phyloP scores from a whole-genome alignment of 768 basidiomycete genomes.

The Clavaria fumosa region DNA sequence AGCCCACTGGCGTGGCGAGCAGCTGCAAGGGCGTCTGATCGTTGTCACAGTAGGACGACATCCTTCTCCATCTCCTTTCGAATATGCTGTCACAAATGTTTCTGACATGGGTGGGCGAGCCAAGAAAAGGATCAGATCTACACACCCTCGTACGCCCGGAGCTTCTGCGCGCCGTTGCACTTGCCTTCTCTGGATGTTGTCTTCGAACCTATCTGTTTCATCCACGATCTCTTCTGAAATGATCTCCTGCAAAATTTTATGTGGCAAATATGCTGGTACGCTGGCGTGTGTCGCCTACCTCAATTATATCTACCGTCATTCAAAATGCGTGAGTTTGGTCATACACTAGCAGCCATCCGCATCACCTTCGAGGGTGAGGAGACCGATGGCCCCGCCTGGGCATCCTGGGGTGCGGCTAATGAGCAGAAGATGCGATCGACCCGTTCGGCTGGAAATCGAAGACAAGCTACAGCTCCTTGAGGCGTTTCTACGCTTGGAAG shows the following conservation, averaged over 20 bases:
- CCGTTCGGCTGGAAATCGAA: conserved; percentile 80
- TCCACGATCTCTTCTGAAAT: conserved; percentile 93
- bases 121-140: conserved; percentile 5
- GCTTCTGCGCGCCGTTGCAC: conserved; percentile 61
- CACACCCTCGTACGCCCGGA: conserved; percentile 65
- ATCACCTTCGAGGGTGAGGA: conserved; percentile 81
- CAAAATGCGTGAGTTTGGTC: too few relatives aligned
- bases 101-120: too few relatives aligned
- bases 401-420: conserved; percentile 73
- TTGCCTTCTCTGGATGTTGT: conserved; percentile 65
- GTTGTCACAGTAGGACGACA: too few relatives aligned
- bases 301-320: conserved; percentile 57
- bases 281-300: conserved; percentile 26
- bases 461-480: too few relatives aligned
- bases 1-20: too few relatives aligned
- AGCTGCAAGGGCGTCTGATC: too few relatives aligned
- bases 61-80: too few relatives aligned
- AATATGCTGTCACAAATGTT: too few relatives aligned
- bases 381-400: conserved; percentile 75
- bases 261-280: neutral
- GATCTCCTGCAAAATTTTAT: conserved; percentile 53
- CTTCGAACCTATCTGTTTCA: conserved; percentile 83
- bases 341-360: too few relatives aligned
- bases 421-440: conserved; percentile 81
- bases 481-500: too few relatives aligned